phyloP scores from a whole-genome alignment of 352 stramenopile genomes.

The Pythium monospermum region DNA sequence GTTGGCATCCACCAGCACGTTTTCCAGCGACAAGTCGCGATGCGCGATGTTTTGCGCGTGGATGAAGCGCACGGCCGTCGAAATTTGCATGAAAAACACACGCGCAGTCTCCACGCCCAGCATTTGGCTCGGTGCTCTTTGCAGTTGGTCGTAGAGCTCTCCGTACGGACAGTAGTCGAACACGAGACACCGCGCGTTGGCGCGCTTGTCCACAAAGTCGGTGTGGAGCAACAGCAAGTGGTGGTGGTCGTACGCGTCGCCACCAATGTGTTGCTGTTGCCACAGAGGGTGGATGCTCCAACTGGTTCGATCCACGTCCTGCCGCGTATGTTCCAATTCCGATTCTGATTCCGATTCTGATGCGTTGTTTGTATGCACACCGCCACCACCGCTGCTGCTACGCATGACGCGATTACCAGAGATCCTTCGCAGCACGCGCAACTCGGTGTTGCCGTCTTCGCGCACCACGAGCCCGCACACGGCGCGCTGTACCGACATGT shows the following conservation, averaged over 20 bases:
- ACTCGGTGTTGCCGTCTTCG: conserved; percentile 41
- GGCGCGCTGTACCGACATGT: conserved; percentile 39
- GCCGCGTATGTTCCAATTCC: conserved; percentile 6
- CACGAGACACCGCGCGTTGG: conserved; percentile 48
- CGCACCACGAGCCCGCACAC: conserved; percentile 33
- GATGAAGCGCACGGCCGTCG: conserved; percentile 39
- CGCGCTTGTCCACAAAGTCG: conserved; percentile 43
- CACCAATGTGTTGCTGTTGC: conserved; percentile 3
- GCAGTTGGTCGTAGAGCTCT: conserved; percentile 46
- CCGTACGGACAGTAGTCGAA: conserved; percentile 59
- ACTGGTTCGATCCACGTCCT: conserved; percentile 5
- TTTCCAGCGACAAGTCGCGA: conserved; percentile 64
- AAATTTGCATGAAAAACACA: conserved; percentile 44
- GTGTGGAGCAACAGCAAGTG: conserved; percentile 39
- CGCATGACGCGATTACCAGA: conserved; percentile 27
- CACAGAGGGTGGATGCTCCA: conserved; percentile 28
- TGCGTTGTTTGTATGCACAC: no score
- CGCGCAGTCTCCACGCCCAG: conserved; percentile 27
- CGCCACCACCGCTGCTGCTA: conserved; percentile 21
- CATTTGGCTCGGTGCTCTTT: conserved; percentile 8
- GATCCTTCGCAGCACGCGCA: conserved; percentile 36
- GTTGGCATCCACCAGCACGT: conserved; percentile 46
- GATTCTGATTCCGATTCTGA: no score
- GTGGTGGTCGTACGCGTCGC: conserved; percentile 14
- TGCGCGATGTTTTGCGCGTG: conserved; percentile 51